Percentiles rank a stretch among this genome's conserved stretches.
Conservation (phyloP, 164 flowering plant species). For the Magnolia officinalis region DNA sequence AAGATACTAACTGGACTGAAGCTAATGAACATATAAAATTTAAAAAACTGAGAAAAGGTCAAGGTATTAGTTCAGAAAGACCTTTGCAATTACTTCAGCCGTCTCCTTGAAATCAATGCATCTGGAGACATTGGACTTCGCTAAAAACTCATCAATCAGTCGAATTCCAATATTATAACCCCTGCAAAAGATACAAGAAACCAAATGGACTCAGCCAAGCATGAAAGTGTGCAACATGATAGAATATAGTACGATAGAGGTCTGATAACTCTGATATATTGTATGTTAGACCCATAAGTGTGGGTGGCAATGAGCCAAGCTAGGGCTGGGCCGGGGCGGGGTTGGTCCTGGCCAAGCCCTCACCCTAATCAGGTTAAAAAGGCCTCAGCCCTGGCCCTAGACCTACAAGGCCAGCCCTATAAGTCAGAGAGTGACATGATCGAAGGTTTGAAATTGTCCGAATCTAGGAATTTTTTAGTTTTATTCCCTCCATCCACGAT, state of each 20-base stretch:
- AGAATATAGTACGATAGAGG: background rate
- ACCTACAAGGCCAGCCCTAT: too few species aligned
- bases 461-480: too few species aligned
- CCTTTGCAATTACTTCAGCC: conserved; percentile 97
- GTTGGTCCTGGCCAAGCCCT: too few species aligned
- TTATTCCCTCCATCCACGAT: too few species aligned
- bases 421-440: too few species aligned
- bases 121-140: conserved; percentile 82
- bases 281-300: too few species aligned
- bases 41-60: background rate
- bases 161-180: conserved; percentile 96
- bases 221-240: background rate
- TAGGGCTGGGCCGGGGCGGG: too few species aligned
- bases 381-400: too few species aligned
- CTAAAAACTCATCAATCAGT: conserved; percentile 88
- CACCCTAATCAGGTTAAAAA: too few species aligned
- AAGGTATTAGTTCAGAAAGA: conserved; percentile 11
- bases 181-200: conserved; percentile 44
- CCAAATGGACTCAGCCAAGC: conserved; percentile 4
- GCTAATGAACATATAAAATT: background rate
- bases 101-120: conserved; percentile 96
- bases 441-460: too few species aligned
- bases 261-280: too few species aligned
- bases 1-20: background rate
- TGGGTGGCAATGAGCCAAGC: too few species aligned